Base-by-base conservation (phyloP, 225 moss, liverwort and hornwort species). In the Climacium dendroides region DNA sequence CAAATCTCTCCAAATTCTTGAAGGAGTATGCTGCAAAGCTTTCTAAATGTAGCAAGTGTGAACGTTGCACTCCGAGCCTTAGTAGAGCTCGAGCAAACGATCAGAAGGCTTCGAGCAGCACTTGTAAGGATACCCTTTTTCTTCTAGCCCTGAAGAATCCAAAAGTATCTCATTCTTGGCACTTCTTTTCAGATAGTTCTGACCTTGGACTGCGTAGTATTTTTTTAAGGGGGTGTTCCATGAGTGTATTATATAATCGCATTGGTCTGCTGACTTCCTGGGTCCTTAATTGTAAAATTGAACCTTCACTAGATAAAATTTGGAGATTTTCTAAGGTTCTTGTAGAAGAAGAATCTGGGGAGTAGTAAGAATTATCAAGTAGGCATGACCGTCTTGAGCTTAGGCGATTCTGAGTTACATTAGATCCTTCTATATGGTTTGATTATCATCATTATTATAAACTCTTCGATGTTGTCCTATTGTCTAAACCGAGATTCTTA, bases 141-240 rank as follows among this genome's bases (percentile, higher is more conserved):
- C 87, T 90, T 65, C 90, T 90, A 35, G 89, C 90, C 30, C 41
- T 87, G 85, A 93, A 94, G 89, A 96, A 94, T 84, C 85, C 91
- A 39, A 92, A 94, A 87, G 83, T 91, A 50, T 94, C 72, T 82
- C 67, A 65, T 65, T 80, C 29, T 75, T 87, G 79, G 79, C 89
- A 57, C 85, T 59, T 79, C 24, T 37, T 88, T 79, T 59, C 60
- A 67, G 83, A 90, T 67, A 43, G 54, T 60, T 70, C 58, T 73
- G 57, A 78, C 52, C 77, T 20, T 72, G 82, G 53, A 79, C 67
- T 88, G 74, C 57, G 61, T 86, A 32, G 52, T 57, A 58, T 57
- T 47, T 57, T 82, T 77, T 16, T 14, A 53, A 26, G 71, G 25
- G 82, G 54, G 20, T 84, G 18, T 63, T 71, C 47, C 41, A 19